phyloP scores from a whole-genome alignment of 805 yeast genomes.

The Wickerhamomyces sydowiorum region DNA sequence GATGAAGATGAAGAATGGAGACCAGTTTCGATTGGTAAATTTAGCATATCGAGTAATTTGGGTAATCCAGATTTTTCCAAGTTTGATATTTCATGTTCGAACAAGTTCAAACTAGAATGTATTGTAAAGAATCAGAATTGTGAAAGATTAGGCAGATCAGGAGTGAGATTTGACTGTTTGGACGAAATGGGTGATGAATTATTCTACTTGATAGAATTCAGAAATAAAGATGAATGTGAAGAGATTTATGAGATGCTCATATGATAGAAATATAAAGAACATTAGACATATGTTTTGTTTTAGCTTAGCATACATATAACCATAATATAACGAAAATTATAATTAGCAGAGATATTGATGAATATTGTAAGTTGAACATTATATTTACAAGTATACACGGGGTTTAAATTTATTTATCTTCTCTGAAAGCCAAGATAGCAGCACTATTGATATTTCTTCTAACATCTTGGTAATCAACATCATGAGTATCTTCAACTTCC shows the following conservation, averaged over 20 bases:
- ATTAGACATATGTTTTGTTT: too few relatives aligned
- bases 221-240: slow-evolving; percentile 12
- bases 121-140: slow-evolving; percentile 14
- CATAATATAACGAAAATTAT: too few relatives aligned
- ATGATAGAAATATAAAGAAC: not conserved
- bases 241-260: slow-evolving; percentile 15
- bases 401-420: slow-evolving; percentile 1
- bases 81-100: slow-evolving; percentile 8
- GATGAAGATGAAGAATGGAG: slow-evolving; percentile 21
- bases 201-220: slow-evolving; percentile 19
- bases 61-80: slow-evolving; percentile 16
- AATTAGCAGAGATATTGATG: not conserved
- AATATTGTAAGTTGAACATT: too few relatives aligned
- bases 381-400: not conserved
- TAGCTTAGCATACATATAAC: too few relatives aligned
- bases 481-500: slow-evolving; percentile 97
- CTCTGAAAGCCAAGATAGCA: slow-evolving; percentile 45
- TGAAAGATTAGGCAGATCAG: slow-evolving; percentile 19
- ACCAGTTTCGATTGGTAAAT: slow-evolving; percentile 18
- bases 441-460: slow-evolving; percentile 79
- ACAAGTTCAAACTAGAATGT: slow-evolving; percentile 2
- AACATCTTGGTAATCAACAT: slow-evolving; percentile 90
- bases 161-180: slow-evolving; percentile 12
- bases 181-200: slow-evolving; percentile 15
- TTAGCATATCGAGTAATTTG: slow-evolving; percentile 15